Base-by-base conservation (phyloP, 306 rosid genomes). In the Quercus engelmannii region DNA sequence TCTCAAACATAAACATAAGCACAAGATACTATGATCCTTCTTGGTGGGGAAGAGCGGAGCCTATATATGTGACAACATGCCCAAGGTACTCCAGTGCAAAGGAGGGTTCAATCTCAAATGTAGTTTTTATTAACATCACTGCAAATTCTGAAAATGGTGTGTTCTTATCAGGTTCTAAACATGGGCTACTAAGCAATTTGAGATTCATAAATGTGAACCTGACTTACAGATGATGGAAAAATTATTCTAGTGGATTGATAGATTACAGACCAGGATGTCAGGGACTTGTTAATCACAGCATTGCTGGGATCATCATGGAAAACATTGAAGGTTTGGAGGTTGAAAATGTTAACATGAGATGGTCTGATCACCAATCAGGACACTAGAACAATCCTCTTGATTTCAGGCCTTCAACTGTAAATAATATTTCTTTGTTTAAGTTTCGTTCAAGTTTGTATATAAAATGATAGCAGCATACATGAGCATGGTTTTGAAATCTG, bases 11-110 rank as follows among this genome's bases (percentile, higher is more conserved):
- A 62, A 88, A 91, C 13, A 91, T 94, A 77, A 84, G 87, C 86
- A 92, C 98, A 81, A 90, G 97, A 84, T 94, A 94, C 82, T 94
- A 94, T 79, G 97, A 94, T 14, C 97, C 86, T 1, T 94, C 76
- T 78, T 94, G 98, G 98, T 94, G 98, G 98, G 97, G 98, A 72
- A 94, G 97, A 85, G 98, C 95, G 0, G 98, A 94, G 86, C 97
- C 98, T 69, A 91, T 94, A 33, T 92, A 92, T 62, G 93, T 91
- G 38, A 91, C 97, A 4, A 81, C 88, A 23, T 94, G 98, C 72
- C 97, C 97, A 0, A 78, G 98, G 69, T 0, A 91, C 79, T 46
- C 89, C 19, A 55, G 51, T 72, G 83, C 97, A 56, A 91, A 88
- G 78, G 97, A 92, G 85, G 98, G 93, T 69, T 88, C 97, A 20